Percentiles rank a stretch among this genome's conserved stretches.
phyloP scores from a whole-genome alignment of 2,329 filamentous ascomycete species.

The Hirsutella rhossiliensis region DNA sequence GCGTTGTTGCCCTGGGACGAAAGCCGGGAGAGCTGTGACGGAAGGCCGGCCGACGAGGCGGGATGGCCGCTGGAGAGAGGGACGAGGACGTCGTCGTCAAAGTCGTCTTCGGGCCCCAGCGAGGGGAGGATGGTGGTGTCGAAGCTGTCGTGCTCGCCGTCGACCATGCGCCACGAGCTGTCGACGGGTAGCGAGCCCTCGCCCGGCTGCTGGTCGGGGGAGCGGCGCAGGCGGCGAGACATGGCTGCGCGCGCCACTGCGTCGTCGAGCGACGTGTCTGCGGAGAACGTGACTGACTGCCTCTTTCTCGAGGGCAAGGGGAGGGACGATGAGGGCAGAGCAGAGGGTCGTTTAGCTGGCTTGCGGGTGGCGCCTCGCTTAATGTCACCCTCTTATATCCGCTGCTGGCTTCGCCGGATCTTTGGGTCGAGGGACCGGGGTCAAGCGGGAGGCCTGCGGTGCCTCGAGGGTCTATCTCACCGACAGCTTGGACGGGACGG shows the following conservation, averaged over 20 bases:
- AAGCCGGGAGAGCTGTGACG: constrained; percentile 31
- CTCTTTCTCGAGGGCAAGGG: neutral
- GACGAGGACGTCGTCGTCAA: constrained; percentile 20
- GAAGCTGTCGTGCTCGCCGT: constrained; percentile 49
- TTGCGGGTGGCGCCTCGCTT: no score
- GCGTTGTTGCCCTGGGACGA: constrained; percentile 19
- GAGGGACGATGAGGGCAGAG: neutral
- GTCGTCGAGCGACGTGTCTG: neutral
- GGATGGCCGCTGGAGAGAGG: constrained; percentile 25
- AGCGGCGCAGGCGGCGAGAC: constrained; percentile 2
- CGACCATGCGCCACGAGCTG: constrained; percentile 49
- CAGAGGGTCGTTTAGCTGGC: no score
- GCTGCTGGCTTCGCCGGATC: no score
- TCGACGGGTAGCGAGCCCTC: constrained; percentile 28
- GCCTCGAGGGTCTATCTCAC: no score
- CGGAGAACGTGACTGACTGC: neutral
- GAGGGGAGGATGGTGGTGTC: constrained; percentile 40
- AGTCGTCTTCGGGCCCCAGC: constrained; percentile 25
- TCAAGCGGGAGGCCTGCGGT: neutral
- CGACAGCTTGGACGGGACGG: no score
- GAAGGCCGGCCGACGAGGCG: constrained; percentile 17
- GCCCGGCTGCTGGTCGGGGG: constrained; percentile 5
- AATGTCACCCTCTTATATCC: no score
- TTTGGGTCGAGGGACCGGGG: neutral
- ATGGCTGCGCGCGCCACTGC: neutral